A percentile compares a stretch with the other conserved stretches of the same genome.
Evolutionary conservation across 257 asterid genomes (phyloP).

Genomic region (Asclepias syriaca): DNA sequence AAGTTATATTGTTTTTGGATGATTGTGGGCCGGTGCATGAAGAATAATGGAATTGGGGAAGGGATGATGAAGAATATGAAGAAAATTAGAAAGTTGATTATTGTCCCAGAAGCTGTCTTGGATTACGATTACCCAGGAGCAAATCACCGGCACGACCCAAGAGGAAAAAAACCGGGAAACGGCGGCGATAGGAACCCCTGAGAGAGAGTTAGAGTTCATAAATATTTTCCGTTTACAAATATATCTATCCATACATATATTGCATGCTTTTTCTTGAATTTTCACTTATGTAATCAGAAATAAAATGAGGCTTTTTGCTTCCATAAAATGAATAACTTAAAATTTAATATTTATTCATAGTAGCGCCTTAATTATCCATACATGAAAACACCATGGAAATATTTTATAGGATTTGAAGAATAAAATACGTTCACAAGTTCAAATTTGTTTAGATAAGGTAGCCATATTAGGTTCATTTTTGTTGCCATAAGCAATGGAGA

Average conservation of each 20-base stretch:
- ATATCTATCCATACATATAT: no score
- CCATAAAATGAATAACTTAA: no score
- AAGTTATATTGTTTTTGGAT: background rate
- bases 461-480: no score
- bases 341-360: no score
- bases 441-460: no score
- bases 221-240: background rate
- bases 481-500: background rate
- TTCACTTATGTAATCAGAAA: no score
- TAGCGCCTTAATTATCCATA: no score
- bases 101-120: constrained; percentile 26
- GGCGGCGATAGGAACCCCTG: constrained; percentile 38
- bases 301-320: background rate
- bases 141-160: constrained; percentile 69
- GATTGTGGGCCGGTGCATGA: background rate
- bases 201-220: background rate
- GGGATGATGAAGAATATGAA: constrained; percentile 6
- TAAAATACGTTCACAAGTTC: no score
- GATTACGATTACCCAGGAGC: constrained; percentile 76
- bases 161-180: constrained; percentile 49
- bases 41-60: background rate
- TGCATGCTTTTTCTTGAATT: no score
- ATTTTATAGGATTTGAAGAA: no score
- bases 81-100: constrained; percentile 42
- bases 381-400: no score